Conservation (phyloP, 2,329 filamentous ascomycete species). For the Tolypocladium album region DNA sequence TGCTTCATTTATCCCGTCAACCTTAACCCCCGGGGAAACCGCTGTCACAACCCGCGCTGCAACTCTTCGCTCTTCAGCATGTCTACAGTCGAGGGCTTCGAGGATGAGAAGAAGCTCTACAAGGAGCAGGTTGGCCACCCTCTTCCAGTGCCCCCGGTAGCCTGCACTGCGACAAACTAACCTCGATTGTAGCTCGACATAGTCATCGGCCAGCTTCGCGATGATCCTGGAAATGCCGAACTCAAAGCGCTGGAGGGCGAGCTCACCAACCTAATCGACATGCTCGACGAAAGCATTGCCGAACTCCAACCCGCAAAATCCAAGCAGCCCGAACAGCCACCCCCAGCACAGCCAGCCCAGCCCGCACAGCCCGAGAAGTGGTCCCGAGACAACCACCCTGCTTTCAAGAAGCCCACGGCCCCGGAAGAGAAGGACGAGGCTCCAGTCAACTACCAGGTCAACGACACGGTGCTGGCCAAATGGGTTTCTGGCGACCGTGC, state of each 20-base stretch:
- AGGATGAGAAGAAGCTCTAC: constrained; percentile 43
- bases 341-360: constrained; percentile 30
- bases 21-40: too few species aligned
- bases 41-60: too few species aligned
- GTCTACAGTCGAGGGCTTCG: constrained; percentile 27
- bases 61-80: constrained; percentile 9
- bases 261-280: constrained; percentile 69
- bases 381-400: constrained; percentile 71
- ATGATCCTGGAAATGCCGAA: constrained; percentile 71
- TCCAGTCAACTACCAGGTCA: constrained; percentile 62
- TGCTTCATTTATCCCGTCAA: background rate
- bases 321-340: constrained; percentile 32
- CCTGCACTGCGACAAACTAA: constrained; percentile 6
- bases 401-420: constrained; percentile 47
- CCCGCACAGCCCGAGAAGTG: constrained; percentile 57
- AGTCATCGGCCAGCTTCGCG: constrained; percentile 62
- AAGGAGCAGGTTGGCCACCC: constrained; percentile 40
- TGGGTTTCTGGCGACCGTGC: constrained; percentile 82
- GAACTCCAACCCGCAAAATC: constrained; percentile 53
- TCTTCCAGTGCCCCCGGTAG: background rate
- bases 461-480: constrained; percentile 82
- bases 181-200: constrained; percentile 55
- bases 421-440: constrained; percentile 42
- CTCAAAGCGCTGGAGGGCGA: constrained; percentile 68
- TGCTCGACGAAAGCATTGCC: constrained; percentile 70